These are phyloP conservation scores for Globisporangium radiosum DNA, from an alignment of 352 stramenopile species.

Conservation along the genomic window DNA sequence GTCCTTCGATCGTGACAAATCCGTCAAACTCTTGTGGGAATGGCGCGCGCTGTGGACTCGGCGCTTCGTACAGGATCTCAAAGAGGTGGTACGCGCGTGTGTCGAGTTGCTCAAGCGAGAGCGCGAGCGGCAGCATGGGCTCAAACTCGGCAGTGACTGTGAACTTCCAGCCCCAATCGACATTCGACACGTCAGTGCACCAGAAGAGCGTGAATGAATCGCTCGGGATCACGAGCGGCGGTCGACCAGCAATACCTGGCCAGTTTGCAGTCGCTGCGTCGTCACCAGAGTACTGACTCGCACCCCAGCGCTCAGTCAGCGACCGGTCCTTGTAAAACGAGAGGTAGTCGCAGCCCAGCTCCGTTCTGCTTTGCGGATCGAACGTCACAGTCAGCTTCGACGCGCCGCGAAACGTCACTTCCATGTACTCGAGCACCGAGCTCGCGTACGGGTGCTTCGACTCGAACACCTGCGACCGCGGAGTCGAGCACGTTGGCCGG, in stretches of 20 bases:
- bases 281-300: slow-evolving; percentile 55
- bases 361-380: slow-evolving; percentile 52
- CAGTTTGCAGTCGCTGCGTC: slow-evolving; percentile 71
- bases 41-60: slow-evolving; percentile 31
- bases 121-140: slow-evolving; percentile 29
- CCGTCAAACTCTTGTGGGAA: slow-evolving; percentile 44
- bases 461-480: slow-evolving; percentile 67
- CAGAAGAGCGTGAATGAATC: slow-evolving; percentile 83
- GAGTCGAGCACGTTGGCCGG: slow-evolving; percentile 35
- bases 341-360: slow-evolving; percentile 75
- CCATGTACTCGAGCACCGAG: slow-evolving; percentile 73
- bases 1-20: slow-evolving; percentile 23
- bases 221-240: slow-evolving; percentile 63
- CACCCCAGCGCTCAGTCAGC: slow-evolving; percentile 54
- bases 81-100: slow-evolving; percentile 53
- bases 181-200: slow-evolving; percentile 78
- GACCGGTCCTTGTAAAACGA: slow-evolving; percentile 83
- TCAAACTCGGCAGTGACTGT: slow-evolving; percentile 61
- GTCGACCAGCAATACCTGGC: slow-evolving; percentile 51
- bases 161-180: slow-evolving; percentile 87
- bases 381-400: slow-evolving; percentile 66
- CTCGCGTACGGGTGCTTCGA: slow-evolving; percentile 83
- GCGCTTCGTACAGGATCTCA: slow-evolving; percentile 65
- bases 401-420: slow-evolving; percentile 67
- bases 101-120: slow-evolving; percentile 52